Conservation (phyloP, 495 filamentous ascomycete genomes). For the Aspergillus wentii region DNA sequence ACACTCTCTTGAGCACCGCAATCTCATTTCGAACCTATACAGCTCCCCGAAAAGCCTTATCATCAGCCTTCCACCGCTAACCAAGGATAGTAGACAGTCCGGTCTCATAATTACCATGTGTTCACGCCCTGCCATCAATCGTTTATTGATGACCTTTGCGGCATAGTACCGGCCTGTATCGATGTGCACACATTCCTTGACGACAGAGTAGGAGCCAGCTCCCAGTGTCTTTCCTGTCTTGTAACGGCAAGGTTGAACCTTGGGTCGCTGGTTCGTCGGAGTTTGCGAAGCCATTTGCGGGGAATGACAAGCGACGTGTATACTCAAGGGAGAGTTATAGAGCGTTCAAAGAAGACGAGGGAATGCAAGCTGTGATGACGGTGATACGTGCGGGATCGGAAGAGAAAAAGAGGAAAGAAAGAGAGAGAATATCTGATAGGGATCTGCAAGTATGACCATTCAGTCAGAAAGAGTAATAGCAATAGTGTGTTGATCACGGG, state of each 20-base stretch:
- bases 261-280: conserved; percentile 42
- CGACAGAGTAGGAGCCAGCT: conserved; percentile 94
- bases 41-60: not conserved
- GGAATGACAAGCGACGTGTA: too few species aligned
- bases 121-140: conserved; percentile 93
- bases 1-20: conserved; percentile 90
- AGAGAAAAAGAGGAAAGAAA: too few species aligned
- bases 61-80: not conserved
- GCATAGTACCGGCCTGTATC: conserved; percentile 98
- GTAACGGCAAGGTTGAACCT: conserved; percentile 81
- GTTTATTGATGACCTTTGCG: conserved; percentile 98
- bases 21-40: conserved; percentile 93
- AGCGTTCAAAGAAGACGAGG: conserved; percentile 7
- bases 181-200: conserved; percentile 99
- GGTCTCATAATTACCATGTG: conserved; percentile 71
- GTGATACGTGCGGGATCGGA: too few species aligned
- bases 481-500: too few species aligned
- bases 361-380: too few species aligned
- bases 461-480: too few species aligned
- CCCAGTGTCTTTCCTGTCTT: conserved; percentile 98
- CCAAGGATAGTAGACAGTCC: not conserved
- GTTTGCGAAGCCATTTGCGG: conserved; percentile 33
- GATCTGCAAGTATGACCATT: too few species aligned
- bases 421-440: not conserved
- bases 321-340: conserved; percentile 1